Evolutionary conservation across 129 eudicot species (phyloP).

Genomic region (Sambucus nigra): DNA sequence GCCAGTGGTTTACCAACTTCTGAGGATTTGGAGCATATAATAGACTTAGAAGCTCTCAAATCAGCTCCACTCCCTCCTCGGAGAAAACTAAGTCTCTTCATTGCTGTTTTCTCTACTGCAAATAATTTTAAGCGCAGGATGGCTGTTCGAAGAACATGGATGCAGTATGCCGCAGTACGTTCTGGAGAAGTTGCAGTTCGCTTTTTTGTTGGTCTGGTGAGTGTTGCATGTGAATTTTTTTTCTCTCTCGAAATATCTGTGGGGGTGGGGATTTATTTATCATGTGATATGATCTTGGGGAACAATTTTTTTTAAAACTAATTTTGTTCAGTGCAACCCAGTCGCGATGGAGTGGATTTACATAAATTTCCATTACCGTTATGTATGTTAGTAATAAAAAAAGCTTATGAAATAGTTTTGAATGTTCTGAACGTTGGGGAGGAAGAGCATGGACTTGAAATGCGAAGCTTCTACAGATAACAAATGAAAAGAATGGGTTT

Average conservation of each 20-base stretch:
- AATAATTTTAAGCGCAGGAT: slow-evolving; percentile 86
- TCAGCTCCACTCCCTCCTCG: slow-evolving; percentile 53
- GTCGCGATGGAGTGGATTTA: too few relatives aligned
- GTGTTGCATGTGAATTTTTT: background rate
- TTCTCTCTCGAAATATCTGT: background rate
- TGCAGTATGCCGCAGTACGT: slow-evolving; percentile 77
- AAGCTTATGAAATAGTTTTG: too few relatives aligned
- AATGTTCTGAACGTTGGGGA: too few relatives aligned
- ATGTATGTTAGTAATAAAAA: too few relatives aligned
- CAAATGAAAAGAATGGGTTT: too few relatives aligned
- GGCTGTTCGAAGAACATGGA: slow-evolving; percentile 98
- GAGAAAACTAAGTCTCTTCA: slow-evolving; percentile 49
- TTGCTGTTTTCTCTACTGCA: slow-evolving; percentile 92
- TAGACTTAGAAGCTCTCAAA: slow-evolving; percentile 72
- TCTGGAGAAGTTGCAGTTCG: slow-evolving; percentile 66
- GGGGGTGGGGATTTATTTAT: too few relatives aligned
- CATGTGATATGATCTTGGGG: too few relatives aligned
- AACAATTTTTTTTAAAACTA: too few relatives aligned
- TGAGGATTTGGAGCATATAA: slow-evolving; percentile 73
- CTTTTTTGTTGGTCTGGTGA: slow-evolving; percentile 25
- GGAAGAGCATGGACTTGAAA: too few relatives aligned
- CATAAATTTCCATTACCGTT: too few relatives aligned
- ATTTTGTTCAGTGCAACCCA: too few relatives aligned
- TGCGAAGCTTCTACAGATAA: too few relatives aligned
- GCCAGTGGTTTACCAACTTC: slow-evolving; percentile 98